Base-by-base conservation (phyloP, 805 yeast genomes). In the Cephaloascus albidus region DNA sequence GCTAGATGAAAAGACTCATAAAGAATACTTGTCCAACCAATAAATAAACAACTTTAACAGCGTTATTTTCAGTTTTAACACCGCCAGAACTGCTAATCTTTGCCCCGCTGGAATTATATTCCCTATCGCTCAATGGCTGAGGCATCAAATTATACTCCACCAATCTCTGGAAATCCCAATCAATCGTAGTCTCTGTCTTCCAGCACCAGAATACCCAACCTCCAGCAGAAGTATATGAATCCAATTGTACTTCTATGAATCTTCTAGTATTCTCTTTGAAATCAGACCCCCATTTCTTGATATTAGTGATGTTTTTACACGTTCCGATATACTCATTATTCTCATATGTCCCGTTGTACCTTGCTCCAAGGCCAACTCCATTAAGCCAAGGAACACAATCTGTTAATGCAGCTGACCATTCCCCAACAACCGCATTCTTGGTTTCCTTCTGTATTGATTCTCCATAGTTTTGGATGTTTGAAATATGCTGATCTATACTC, bases 151-250 rank as follows among this genome's bases (percentile, higher is more conserved):
- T 74, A 27, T 63, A 51, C 16, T 66, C 55, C 6, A 74, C 68
- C 47, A 82, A 63, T 38, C 68, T 59, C 40, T 61, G 51, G 50
- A 77, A 72, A 51, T 80, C 85, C 86, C 87, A 81, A 52, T 79
- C 86, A 17, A 74, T 60, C 1, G 84, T 74, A 40, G 59, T 53
- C 50, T 81, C 88, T 0, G 85, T 79, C 52, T 78, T 80, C 61
- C 70, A 80, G 48, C 77, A 76, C 88, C 87, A 81, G 49, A 79
- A 81, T 31, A 80, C 71, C 75, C 80, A 81, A 0, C 87, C 87
- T 10, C 61, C 60, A 28, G 68, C 62, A 39, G 61, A 47, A 17
- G 60, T 61, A 51, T 67, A 81, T 20, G 74, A 64, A 37, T 76
- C 74, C 39, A 81, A 51, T 50, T 81, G 87, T 33, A 73, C 75